Evolutionary conservation across 192 early-diverging fungal species (phyloP), one percentile per base, ranked within the genome.

Genomic region (Kappamyces sp.): DNA sequence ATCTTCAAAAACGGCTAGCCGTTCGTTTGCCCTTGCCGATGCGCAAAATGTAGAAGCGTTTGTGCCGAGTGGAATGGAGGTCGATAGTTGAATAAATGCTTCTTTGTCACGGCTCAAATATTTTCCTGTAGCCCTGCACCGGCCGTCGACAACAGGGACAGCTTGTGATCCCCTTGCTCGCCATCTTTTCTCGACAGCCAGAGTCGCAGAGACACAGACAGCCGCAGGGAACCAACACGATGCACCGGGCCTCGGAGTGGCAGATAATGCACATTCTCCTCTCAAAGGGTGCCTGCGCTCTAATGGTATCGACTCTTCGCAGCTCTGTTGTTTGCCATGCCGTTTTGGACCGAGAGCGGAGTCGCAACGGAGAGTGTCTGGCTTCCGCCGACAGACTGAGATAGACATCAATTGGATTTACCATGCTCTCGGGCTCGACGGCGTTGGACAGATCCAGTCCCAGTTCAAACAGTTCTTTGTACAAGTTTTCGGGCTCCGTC

Each of bases 151-250:
- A 51, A 12, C 49, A 51, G 9, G 33, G 54, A 55, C 54, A 55
- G 42, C 42, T 37, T 31, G 15, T 42, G 7, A 32, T 37, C 33
- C 54, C 6, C 37, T 36, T 55, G 7, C 38, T 42, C 37, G 31
- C 54, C 54, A 55, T 41, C 37, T 55, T 42, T 55, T 51, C 49
- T n/a, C 49, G 32, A 12, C 49, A 51, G 12, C 49, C 49, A 51
- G 49, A 51, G 12, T 51, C 49, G 37, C 49, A 51, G 7, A 51
- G 12, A 51, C 49, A 51, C 5, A 51, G 12, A 51, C 49, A 51
- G 37, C 49, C 49, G 37, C 49, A 51, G 37, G 49, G 49, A 9
- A 32, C 6, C 32, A 51, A 36, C 12, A 51, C 49, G 9, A 51
- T 51, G 12, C 49, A 51, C 12, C 49, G 49, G 33, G 32, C 49